Conservation (phyloP, 805 yeast genomes). For the Barnettozyma pratensis region DNA sequence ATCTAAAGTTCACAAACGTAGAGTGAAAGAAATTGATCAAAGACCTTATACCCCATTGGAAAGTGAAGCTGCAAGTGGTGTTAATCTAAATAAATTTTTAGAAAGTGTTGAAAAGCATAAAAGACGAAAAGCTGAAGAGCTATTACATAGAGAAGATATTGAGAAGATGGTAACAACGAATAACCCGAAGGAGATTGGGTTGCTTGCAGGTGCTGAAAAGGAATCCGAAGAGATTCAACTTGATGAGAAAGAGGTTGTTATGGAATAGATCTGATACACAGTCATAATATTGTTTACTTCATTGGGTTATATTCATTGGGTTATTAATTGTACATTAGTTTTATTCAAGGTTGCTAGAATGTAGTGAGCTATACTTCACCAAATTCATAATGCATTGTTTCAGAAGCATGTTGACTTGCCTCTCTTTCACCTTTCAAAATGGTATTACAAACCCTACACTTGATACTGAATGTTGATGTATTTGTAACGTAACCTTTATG, state of each 20-base stretch:
- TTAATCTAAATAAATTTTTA: constrained; percentile 62
- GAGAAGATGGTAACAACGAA: constrained; percentile 23
- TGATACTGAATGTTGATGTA: constrained; percentile 50
- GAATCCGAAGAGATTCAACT: constrained; percentile 6
- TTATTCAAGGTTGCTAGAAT: constrained; percentile 16
- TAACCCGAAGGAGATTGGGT: constrained; percentile 27
- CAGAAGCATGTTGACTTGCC: constrained; percentile 58
- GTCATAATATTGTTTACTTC: neutral
- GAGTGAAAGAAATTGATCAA: constrained; percentile 67
- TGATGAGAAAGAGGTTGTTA: constrained; percentile 22
- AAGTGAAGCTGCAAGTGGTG: constrained; percentile 87
- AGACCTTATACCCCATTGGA: constrained; percentile 87
- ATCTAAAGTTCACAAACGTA: constrained; percentile 79
- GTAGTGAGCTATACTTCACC: constrained; percentile 34
- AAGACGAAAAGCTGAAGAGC: constrained; percentile 42
- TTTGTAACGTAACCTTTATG: constrained; percentile 57
- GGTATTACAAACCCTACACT: constrained; percentile 51
- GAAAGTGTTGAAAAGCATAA: constrained; percentile 59
- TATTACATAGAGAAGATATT: constrained; percentile 38
- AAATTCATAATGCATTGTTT: constrained; percentile 56
- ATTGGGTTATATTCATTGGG: neutral
- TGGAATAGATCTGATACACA: constrained; percentile 9
- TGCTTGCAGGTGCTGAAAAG: constrained; percentile 3
- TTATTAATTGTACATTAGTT: constrained; percentile 7
- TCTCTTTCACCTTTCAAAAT: constrained; percentile 57